phyloP scores from a whole-genome alignment of 306 rosid genomes.

The Vicia faba region DNA sequence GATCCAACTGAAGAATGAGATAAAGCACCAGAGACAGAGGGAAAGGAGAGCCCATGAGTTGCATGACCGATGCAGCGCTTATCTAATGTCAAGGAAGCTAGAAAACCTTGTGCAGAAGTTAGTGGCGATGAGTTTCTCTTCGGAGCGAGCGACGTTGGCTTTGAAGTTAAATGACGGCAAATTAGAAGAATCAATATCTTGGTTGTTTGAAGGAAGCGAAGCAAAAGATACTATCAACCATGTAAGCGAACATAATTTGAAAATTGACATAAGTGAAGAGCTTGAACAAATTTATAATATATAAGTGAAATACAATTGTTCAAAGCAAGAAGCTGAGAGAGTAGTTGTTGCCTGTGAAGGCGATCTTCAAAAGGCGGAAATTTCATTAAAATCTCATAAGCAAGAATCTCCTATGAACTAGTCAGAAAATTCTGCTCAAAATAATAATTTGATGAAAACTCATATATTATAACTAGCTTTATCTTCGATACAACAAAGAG shows the following conservation, averaged over 20 bases:
- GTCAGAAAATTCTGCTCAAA: constrained; percentile 58
- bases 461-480: constrained; percentile 47
- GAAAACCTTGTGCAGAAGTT: constrained; percentile 77
- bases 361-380: constrained; percentile 72
- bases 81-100: constrained; percentile 81
- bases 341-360: constrained; percentile 78
- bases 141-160: constrained; percentile 65
- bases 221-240: constrained; percentile 40
- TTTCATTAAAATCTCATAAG: constrained; percentile 56
- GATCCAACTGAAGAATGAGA: constrained; percentile 79
- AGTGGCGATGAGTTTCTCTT: constrained; percentile 76
- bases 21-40: constrained; percentile 87
- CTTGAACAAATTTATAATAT: constrained; percentile 56
- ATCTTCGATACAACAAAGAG: constrained; percentile 56
- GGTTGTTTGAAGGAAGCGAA: constrained; percentile 70
- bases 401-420: constrained; percentile 50
- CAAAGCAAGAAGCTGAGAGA: constrained; percentile 87
- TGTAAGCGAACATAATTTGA: constrained; percentile 54
- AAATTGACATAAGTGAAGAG: constrained; percentile 82
- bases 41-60: constrained; percentile 87
- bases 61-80: constrained; percentile 70
- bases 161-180: constrained; percentile 70
- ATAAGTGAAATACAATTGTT: constrained; percentile 59
- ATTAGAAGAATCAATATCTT: constrained; percentile 73
- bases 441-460: constrained; percentile 44